A percentile compares a stretch with the other conserved stretches of the same genome.
phyloP scores from a whole-genome alignment of 129 eudicot species.

The Oenanthe sinensis region DNA sequence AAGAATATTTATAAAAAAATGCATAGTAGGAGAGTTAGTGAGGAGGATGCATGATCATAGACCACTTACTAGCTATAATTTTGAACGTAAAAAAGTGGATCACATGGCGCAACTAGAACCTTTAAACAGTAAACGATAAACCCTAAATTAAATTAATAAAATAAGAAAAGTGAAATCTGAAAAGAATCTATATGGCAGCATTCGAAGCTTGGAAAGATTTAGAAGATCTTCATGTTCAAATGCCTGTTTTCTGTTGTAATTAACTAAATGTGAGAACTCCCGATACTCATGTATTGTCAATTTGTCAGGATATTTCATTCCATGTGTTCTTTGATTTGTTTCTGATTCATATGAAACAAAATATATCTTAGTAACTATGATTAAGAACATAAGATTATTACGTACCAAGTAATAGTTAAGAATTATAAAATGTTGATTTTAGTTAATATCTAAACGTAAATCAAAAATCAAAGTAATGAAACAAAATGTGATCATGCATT shows the following conservation, averaged over 20 bases:
- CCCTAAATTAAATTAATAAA: background rate
- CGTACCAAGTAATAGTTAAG: background rate
- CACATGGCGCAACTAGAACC: background rate
- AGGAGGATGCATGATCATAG: background rate
- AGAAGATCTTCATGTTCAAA: background rate
- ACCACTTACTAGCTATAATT: background rate
- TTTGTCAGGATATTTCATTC: background rate
- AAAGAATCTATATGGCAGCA: background rate
- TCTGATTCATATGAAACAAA: background rate
- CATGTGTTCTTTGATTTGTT: constrained; percentile 3
- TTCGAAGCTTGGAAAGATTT: background rate
- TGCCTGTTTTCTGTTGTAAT: constrained; percentile 1
- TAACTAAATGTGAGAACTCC: background rate
- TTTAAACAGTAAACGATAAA: background rate
- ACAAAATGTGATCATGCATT: too few relatives aligned
- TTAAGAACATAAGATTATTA: background rate
- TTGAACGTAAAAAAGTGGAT: background rate
- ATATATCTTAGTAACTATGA: background rate
- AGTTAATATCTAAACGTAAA: too few relatives aligned
- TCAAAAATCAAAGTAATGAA: too few relatives aligned
- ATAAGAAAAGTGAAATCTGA: background rate
- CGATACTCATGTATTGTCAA: background rate
- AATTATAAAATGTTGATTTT: background rate
- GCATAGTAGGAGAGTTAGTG: background rate
- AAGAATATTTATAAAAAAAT: too few relatives aligned